Evolutionary conservation across 1,139 yeast genomes (phyloP), one percentile per base, ranked within the genome.

Genomic region (Suhomyces anneliseae): DNA sequence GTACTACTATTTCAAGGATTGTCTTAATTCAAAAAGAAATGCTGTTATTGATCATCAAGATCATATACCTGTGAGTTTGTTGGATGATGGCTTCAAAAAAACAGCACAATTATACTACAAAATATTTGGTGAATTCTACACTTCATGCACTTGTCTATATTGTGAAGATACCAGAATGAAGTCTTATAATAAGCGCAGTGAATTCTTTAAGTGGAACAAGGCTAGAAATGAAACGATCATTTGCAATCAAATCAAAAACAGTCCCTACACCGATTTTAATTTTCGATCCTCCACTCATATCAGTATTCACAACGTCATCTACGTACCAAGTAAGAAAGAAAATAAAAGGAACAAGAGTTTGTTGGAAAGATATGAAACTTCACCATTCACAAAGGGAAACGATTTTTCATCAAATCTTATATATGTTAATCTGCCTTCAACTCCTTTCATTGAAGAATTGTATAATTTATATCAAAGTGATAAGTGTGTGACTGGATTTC

Each of bases 31-130:
- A 11, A 36, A 36, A 9, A 33, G 47, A 12, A 40, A 39, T 5
- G 27, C 37, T 27, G 59, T 65, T 27, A 49, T 66, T 32, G 66
- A 66, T 53, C 70, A 66, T 39, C 66, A 65, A 39, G 70, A 66
- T 44, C 64, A 64, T 47, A 54, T 65, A 24, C 65, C 58, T 14
- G 61, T 55, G 36, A 48, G 55, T 4, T 42, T 54, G 7, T 53
- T 65, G 29, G 59, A 63, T 15, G 48, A 46, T 8, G 51, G 61
- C 0, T 66, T 62, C 46, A 58, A 55, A 33, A 33, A 46, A 19
- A 66, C 70, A 2, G 52, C 61, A 35, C 52, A 52, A 39, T 29
- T 52, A 12, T 66, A 64, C 54, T 53, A 54, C 34, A 41, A 44
- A 14, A 42, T 36, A 35, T 65, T 46, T 49, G 48, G 52, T 14